Evolutionary conservation across 371 early-diverging fungal genomes (phyloP).

Genomic region (Rhizopus stolonifer): DNA sequence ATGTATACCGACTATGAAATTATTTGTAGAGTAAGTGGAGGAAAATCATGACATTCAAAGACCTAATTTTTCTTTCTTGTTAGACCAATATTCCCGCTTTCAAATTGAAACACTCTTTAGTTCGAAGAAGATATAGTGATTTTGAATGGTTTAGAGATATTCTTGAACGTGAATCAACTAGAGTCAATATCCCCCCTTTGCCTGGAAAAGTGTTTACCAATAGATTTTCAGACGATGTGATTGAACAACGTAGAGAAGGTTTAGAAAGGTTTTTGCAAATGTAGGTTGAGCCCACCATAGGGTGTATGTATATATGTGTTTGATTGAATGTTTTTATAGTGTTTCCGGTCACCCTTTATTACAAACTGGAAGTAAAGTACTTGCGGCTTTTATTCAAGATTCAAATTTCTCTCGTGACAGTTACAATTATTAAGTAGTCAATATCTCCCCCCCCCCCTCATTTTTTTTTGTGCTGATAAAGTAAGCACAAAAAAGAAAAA

Average conservation of each 20-base stretch:
- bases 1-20: conserved; percentile 97
- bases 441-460: too few species aligned
- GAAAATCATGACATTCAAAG: too few species aligned
- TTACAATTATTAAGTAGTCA: conserved; percentile 73
- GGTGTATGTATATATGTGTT: not conserved
- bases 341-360: conserved; percentile 96
- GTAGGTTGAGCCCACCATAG: conserved; percentile 64
- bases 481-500: too few species aligned
- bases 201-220: conserved; percentile 98
- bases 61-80: too few species aligned
- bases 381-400: conserved; percentile 95
- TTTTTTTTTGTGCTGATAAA: too few species aligned
- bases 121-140: conserved; percentile 94
- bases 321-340: conserved; percentile 38
- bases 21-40: conserved; percentile 81
- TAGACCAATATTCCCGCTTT: conserved; percentile 97
- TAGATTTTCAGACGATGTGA: conserved; percentile 91
- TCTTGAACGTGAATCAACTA: conserved; percentile 86
- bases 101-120: conserved; percentile 81
- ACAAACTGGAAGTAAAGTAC: conserved; percentile 94
- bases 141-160: conserved; percentile 97
- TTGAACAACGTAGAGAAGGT: conserved; percentile 89
- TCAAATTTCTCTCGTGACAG: conserved; percentile 78
- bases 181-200: conserved; percentile 93
- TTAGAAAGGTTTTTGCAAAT: conserved; percentile 95